Evolutionary conservation across 2,329 filamentous ascomycete species (phyloP).

Genomic region (Beauveria scarabaeidicola): DNA sequence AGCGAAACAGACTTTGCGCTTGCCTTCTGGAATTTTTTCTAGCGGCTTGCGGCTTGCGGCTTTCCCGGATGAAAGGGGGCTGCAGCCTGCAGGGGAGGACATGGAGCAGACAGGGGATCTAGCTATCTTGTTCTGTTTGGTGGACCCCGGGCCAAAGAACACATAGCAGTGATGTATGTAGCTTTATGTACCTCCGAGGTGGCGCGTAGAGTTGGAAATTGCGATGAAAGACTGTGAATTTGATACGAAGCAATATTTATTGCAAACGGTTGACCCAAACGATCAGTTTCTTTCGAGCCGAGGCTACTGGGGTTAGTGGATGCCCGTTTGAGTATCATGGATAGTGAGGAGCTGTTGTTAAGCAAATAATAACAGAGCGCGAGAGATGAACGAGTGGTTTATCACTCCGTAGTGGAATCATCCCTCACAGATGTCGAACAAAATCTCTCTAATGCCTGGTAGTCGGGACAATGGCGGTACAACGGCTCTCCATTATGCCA

Average conservation of each 20-base stretch:
- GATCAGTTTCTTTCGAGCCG: not conserved
- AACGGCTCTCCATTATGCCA: not conserved
- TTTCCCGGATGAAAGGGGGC: not conserved
- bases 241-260: not conserved
- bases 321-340: not conserved
- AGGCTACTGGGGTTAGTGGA: not conserved
- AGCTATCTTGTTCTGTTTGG: not conserved
- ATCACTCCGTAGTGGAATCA: not conserved
- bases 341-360: not conserved
- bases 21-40: not conserved
- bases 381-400: not conserved
- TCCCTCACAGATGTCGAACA: no score
- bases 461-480: not conserved
- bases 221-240: not conserved
- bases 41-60: not conserved
- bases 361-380: not conserved
- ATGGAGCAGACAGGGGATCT: slow-evolving; percentile 4
- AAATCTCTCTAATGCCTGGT: no score
- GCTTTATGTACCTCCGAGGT: slow-evolving; percentile 8
- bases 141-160: slow-evolving; percentile 2
- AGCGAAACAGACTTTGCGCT: not conserved
- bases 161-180: not conserved
- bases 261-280: not conserved
- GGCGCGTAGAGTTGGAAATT: not conserved
- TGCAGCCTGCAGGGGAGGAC: slow-evolving; percentile 3